A percentile compares a stretch with the other conserved stretches of the same genome.
Conservation (phyloP, 2,329 filamentous ascomycete genomes). For the Botrytis porri region DNA sequence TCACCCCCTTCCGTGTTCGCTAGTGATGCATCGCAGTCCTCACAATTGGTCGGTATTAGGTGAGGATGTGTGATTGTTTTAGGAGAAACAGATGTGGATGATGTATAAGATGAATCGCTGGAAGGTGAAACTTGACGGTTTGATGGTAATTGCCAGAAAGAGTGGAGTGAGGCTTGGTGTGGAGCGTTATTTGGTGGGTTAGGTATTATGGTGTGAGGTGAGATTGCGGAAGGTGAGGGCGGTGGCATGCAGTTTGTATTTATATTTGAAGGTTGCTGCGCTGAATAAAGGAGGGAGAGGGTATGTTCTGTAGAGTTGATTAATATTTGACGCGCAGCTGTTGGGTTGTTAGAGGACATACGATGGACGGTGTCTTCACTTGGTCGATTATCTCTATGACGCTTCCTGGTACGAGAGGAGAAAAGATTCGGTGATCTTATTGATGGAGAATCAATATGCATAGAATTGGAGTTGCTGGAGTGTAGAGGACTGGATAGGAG, state of each 20-base stretch:
- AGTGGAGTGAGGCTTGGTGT: slow-evolving; percentile 54
- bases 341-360: slow-evolving; percentile 24
- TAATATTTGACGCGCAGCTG: slow-evolving; percentile 19
- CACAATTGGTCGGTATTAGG: slow-evolving; percentile 45
- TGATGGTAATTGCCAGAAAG: slow-evolving; percentile 56
- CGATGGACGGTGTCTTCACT: slow-evolving; percentile 48
- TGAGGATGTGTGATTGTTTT: slow-evolving; percentile 20
- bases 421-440: slow-evolving; percentile 45
- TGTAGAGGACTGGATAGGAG: slow-evolving; percentile 41
- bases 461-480: slow-evolving; percentile 39
- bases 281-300: slow-evolving; percentile 56
- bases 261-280: slow-evolving; percentile 44
- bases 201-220: slow-evolving; percentile 25
- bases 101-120: slow-evolving; percentile 32
- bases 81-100: slow-evolving; percentile 22
- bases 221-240: slow-evolving; percentile 25
- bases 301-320: slow-evolving; percentile 44
- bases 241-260: slow-evolving; percentile 22
- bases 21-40: slow-evolving; percentile 50
- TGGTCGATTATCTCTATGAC: slow-evolving; percentile 57
- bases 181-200: slow-evolving; percentile 23
- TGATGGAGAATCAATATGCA: slow-evolving; percentile 37
- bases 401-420: slow-evolving; percentile 58
- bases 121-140: slow-evolving; percentile 37
- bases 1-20: slow-evolving; percentile 32